These are phyloP conservation scores for Salvia hispanica DNA, from an alignment of 257 asterid species.

Conservation along the genomic window DNA sequence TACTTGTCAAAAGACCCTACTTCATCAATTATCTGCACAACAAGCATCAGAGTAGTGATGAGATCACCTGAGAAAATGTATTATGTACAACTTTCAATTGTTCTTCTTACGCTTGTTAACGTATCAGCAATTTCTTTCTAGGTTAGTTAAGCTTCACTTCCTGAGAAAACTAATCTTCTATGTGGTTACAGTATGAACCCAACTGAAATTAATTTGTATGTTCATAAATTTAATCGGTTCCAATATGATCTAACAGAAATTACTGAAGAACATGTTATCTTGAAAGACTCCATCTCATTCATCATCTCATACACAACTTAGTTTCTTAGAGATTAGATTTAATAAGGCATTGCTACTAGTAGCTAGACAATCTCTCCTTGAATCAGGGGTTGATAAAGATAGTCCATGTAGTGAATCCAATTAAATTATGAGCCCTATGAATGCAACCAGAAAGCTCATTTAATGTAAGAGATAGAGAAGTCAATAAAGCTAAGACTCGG, in stretches of 20 bases:
- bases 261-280: background rate
- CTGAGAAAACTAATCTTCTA: background rate
- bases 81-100: background rate
- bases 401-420: background rate
- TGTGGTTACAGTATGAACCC: no score
- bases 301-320: background rate
- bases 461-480: background rate
- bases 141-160: background rate
- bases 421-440: background rate
- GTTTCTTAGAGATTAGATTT: background rate
- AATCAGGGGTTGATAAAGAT: background rate
- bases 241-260: background rate
- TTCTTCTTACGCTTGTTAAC: background rate
- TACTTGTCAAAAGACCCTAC: constrained; percentile 83
- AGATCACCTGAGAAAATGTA: background rate
- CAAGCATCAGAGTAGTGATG: constrained; percentile 7
- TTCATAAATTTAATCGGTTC: background rate
- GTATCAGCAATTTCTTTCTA: background rate
- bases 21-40: constrained; percentile 74
- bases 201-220: no score
- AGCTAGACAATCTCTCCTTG: background rate
- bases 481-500: background rate
- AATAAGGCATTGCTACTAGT: constrained; percentile 15
- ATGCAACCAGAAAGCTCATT: constrained; percentile 1
- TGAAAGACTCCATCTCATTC: background rate